Evolutionary conservation across 352 stramenopile species (phyloP).

Genomic region (Saprolegnia diclina): DNA sequence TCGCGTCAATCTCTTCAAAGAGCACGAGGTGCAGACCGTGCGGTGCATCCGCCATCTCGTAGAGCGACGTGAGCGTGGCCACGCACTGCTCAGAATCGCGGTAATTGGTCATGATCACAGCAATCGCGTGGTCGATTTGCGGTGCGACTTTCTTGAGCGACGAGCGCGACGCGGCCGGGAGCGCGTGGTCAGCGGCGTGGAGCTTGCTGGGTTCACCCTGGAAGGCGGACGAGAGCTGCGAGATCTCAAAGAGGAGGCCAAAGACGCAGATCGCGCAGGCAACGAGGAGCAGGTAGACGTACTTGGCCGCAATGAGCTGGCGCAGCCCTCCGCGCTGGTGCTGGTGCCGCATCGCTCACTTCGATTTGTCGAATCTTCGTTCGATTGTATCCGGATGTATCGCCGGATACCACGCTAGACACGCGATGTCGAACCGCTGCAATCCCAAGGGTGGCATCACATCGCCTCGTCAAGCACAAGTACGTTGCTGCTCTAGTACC

Average conservation of each 20-base stretch:
- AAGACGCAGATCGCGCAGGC: constrained; percentile 17
- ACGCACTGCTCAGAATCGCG: constrained; percentile 54
- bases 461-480: too few relatives aligned
- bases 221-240: constrained; percentile 11
- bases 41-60: constrained; percentile 3
- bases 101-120: constrained; percentile 58
- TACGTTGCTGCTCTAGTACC: too few relatives aligned
- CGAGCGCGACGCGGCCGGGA: background rate
- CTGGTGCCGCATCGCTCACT: background rate
- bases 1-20: constrained; percentile 62
- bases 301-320: background rate
- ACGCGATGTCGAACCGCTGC: background rate
- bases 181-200: background rate
- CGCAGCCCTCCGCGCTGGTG: background rate
- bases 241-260: constrained; percentile 23
- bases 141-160: background rate
- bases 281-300: constrained; percentile 10
- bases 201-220: background rate
- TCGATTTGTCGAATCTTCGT: constrained; percentile 18
- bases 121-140: constrained; percentile 7
- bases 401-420: background rate
- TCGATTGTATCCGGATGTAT: constrained; percentile 5
- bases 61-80: constrained; percentile 36
- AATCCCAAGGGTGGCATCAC: background rate
- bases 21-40: constrained; percentile 36